Conservation (phyloP, 371 early-diverging fungal species). For the Lichtheimia corymbifera region DNA sequence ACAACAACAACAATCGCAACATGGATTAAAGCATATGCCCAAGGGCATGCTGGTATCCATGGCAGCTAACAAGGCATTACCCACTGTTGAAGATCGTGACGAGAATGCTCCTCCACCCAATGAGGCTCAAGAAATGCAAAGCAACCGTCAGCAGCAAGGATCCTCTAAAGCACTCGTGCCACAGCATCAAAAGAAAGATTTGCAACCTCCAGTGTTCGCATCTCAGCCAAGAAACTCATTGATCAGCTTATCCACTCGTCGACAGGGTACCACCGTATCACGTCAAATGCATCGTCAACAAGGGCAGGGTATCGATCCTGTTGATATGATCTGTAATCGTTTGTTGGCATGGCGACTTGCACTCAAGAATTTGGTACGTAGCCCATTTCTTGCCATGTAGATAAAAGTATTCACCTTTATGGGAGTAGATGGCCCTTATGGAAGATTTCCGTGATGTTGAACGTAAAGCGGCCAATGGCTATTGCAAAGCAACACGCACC, state of each 20-base stretch:
- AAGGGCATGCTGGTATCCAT: constrained; percentile 30
- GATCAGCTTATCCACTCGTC: constrained; percentile 7
- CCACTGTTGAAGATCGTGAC: constrained; percentile 15
- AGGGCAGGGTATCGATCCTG: constrained; percentile 44
- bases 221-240: constrained; percentile 24
- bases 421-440: constrained; percentile 3
- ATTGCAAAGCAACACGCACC: constrained; percentile 21
- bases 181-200: constrained; percentile 7
- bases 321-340: constrained; percentile 24
- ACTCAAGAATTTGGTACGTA: constrained; percentile 38
- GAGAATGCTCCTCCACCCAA: background rate
- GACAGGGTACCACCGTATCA: constrained; percentile 21
- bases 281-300: constrained; percentile 42
- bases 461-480: constrained; percentile 25
- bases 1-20: constrained; percentile 10
- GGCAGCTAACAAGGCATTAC: constrained; percentile 5
- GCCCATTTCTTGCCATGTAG: background rate
- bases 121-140: constrained; percentile 6
- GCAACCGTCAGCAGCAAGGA: constrained; percentile 4
- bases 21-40: constrained; percentile 40
- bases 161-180: background rate
- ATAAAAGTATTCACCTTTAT: too few relatives aligned
- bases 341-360: constrained; percentile 40
- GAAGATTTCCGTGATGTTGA: constrained; percentile 23
- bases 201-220: constrained; percentile 31